These are phyloP conservation scores for Fusarium aywerte DNA, from an alignment of 2,329 filamentous ascomycete genomes.

Conservation along the genomic window DNA sequence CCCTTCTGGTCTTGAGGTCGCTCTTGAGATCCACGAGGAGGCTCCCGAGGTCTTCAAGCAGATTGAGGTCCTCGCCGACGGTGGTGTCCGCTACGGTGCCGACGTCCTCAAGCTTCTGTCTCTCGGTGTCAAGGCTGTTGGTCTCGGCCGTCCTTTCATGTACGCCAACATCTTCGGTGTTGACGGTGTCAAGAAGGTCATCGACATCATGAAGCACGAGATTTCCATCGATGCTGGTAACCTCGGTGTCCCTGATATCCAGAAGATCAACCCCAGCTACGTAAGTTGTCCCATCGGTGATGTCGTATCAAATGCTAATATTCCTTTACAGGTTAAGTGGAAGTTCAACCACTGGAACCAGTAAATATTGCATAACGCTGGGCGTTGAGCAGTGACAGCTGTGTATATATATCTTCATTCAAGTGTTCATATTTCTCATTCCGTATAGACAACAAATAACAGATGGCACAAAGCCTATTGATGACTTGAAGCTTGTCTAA, in stretches of 20 bases:
- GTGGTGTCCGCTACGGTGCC: slow-evolving; percentile 57
- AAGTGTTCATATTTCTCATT: slow-evolving; percentile 29
- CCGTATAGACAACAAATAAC: slow-evolving; percentile 14
- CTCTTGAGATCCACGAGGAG: slow-evolving; percentile 53
- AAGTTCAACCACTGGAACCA: slow-evolving; percentile 42
- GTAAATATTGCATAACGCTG: slow-evolving; percentile 19
- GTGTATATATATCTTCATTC: slow-evolving; percentile 38
- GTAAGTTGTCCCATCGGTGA: slow-evolving; percentile 15
- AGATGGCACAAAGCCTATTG: background rate
- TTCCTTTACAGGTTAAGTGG: slow-evolving; percentile 38
- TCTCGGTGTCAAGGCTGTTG: slow-evolving; percentile 57
- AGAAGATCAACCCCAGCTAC: slow-evolving; percentile 49
- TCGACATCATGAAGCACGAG: slow-evolving; percentile 61
- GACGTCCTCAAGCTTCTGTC: slow-evolving; percentile 58
- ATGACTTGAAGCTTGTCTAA: background rate
- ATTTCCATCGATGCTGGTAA: slow-evolving; percentile 58
- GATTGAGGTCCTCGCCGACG: slow-evolving; percentile 55
- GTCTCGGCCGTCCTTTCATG: slow-evolving; percentile 63
- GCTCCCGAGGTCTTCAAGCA: slow-evolving; percentile 53
- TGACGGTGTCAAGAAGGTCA: slow-evolving; percentile 59
- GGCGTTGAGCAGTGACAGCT: slow-evolving; percentile 11
- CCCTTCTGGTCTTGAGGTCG: slow-evolving; percentile 53
- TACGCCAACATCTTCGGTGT: slow-evolving; percentile 63
- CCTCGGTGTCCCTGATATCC: slow-evolving; percentile 54
- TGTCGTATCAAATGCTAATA: background rate